Evolutionary conservation across 2,329 filamentous ascomycete genomes (phyloP), one percentile per base, ranked within the genome.

Genomic region (Colletotrichum lindemuthianum): DNA sequence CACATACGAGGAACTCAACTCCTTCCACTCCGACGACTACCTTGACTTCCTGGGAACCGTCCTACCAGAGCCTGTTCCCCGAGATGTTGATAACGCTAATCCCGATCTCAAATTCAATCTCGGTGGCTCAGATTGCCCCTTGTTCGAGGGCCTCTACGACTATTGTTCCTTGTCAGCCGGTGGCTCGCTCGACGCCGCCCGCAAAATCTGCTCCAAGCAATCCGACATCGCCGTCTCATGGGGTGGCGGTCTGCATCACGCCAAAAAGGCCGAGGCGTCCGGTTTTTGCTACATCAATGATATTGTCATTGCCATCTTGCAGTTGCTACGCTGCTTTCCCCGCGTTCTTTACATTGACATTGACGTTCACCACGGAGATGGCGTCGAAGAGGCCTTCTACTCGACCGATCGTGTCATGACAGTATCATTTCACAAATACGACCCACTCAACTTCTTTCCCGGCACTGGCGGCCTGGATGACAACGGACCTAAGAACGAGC

Each of bases 281-380:
- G 96, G 96, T 0, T 99, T 99, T 78, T 99, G 96, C 81, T 99
- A 99, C 80, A 93, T 98, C 80, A 99, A 99, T 77, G 96, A 99
- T 77, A 98, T 98, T 72, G 96, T 98, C 63, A 86, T 99, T 50
- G 93, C 92, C 40, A 96, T 97, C 71, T 85, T 98, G 41, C 91
- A 97, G 75, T 86, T 99, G 9, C 83, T 98, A 13, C 90, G 92
- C 36, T 86, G 90, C 72, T 88, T 94, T 71, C 89, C 93, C 13
- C 90, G 94, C 52, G 94, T 98, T 8, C 84, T 98, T 63, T 97
- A 98, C 77, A 94, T 98, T 71, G 93, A 97, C 74, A 96, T 97
- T 70, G 93, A 97, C 74, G 92, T 97, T 1, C 93, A 97, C 74
- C 93, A 97, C 69, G 93, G 93, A 67, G 93, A 97, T 74, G 93